These are phyloP conservation scores for Pseudogymnoascus sp. DNA, from an alignment of 2,329 filamentous ascomycete species.

Conservation along the genomic window DNA sequence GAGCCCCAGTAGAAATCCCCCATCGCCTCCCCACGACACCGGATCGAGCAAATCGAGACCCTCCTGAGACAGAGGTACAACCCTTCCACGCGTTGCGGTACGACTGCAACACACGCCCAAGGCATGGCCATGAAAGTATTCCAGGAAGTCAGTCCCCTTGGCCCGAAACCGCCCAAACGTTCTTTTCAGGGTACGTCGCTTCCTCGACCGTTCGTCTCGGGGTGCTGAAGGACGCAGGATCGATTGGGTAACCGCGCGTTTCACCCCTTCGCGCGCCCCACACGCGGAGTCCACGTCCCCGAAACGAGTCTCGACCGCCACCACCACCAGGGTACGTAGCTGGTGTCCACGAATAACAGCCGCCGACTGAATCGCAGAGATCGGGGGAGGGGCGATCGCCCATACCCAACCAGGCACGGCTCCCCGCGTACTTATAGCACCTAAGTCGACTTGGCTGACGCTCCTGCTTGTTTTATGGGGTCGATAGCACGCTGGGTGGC, in stretches of 20 bases:
- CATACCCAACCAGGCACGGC: neutral
- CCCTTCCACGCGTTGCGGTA: conserved; percentile 4
- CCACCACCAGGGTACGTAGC: neutral
- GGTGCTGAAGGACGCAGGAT: neutral
- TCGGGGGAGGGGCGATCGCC: conserved; percentile 1
- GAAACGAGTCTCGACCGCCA: conserved; percentile 2
- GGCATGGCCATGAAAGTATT: conserved; percentile 3
- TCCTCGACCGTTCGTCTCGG: neutral
- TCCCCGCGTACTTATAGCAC: neutral
- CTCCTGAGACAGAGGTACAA: conserved; percentile 1
- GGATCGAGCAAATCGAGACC: conserved; percentile 3
- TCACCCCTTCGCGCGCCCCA: neutral
- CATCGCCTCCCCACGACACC: neutral
- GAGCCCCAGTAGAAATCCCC: conserved; percentile 1
- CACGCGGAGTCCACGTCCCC: neutral
- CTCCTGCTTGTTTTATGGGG: neutral
- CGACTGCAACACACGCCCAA: neutral
- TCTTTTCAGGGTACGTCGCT: neutral
- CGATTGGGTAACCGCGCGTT: conserved; percentile 6
- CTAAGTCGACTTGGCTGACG: neutral
- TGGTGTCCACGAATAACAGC: neutral
- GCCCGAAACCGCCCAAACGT: neutral
- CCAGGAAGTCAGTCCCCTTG: neutral
- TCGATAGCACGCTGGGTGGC: neutral
- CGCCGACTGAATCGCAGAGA: neutral